phyloP scores from a whole-genome alignment of 345 rosid species.

The Nephelium lappaceum region DNA sequence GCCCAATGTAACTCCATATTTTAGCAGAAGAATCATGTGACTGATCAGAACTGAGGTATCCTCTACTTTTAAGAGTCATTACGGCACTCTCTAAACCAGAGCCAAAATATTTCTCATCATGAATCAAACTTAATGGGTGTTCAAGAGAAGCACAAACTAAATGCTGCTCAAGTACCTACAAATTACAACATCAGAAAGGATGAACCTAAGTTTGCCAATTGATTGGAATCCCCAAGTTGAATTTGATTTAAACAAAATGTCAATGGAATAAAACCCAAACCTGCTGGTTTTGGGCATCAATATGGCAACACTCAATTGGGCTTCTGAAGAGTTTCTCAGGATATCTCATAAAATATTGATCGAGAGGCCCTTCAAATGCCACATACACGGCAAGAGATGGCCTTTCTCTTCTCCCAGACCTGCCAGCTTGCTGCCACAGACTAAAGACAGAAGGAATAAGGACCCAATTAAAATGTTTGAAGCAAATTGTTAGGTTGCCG shows the following conservation, averaged over 20 bases:
- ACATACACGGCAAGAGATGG: constrained; percentile 88
- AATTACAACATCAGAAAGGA: constrained; percentile 22
- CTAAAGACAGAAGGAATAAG: constrained; percentile 43
- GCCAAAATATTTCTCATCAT: constrained; percentile 82
- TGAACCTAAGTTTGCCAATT: constrained; percentile 19
- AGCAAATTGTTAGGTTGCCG: constrained; percentile 11
- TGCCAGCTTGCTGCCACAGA: constrained; percentile 98
- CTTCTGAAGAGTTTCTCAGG: constrained; percentile 80
- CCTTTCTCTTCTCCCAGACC: constrained; percentile 92
- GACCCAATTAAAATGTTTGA: constrained; percentile 21
- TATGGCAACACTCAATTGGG: constrained; percentile 84
- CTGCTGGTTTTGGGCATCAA: constrained; percentile 85
- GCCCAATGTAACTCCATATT: constrained; percentile 83
- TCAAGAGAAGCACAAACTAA: constrained; percentile 86
- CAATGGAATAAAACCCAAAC: constrained; percentile 37
- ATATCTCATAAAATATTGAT: constrained; percentile 88
- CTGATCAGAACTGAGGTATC: constrained; percentile 57
- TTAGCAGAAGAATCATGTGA: constrained; percentile 58
- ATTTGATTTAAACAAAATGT: constrained; percentile 8
- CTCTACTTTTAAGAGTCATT: constrained; percentile 56
- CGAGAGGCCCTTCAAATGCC: constrained; percentile 83
- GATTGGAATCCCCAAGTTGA: constrained; percentile 16
- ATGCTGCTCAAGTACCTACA: constrained; percentile 92
- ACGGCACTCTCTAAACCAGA: constrained; percentile 54
- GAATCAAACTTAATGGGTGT: constrained; percentile 69